These are phyloP conservation scores for Diaporthe vexans DNA, from an alignment of 2,329 filamentous ascomycete genomes.

Conservation along the genomic window DNA sequence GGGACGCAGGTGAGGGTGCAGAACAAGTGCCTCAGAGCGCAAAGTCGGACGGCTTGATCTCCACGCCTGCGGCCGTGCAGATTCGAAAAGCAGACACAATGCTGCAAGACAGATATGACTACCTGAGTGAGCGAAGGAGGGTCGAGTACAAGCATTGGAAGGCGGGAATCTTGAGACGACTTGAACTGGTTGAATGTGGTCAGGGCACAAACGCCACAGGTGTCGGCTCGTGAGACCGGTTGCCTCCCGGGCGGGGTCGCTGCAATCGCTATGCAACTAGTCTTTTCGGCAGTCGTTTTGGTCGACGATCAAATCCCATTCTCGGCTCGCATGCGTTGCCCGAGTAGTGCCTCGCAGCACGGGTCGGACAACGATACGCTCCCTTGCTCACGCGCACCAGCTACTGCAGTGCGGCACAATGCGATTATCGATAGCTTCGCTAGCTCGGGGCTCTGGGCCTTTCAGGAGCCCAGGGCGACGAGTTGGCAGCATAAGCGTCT, in stretches of 20 bases:
- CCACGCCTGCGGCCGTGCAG: conserved; percentile 52
- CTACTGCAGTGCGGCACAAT: conserved; percentile 35
- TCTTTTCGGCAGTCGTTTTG: background rate
- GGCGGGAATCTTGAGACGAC: conserved; percentile 67
- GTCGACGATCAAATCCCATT: conserved; percentile 10
- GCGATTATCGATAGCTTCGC: conserved; percentile 27
- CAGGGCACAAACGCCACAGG: conserved; percentile 37
- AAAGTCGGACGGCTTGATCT: conserved; percentile 48
- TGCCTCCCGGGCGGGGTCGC: conserved; percentile 6
- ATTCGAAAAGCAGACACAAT: conserved; percentile 73
- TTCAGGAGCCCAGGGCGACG: conserved; percentile 10
- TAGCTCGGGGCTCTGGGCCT: conserved; percentile 18
- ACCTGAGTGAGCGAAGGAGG: conserved; percentile 73
- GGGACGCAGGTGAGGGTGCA: conserved; percentile 47
- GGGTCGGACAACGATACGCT: conserved; percentile 16
- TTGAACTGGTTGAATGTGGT: conserved; percentile 51
- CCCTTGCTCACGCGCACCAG: conserved; percentile 9
- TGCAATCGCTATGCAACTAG: background rate
- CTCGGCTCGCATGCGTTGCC: conserved; percentile 19
- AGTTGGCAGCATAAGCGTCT: conserved; percentile 15
- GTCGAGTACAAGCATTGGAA: conserved; percentile 77
- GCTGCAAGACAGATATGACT: conserved; percentile 82
- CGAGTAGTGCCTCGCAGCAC: background rate
- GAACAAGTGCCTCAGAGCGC: conserved; percentile 51
- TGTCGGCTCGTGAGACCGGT: conserved; percentile 38